A percentile compares a stretch with the other conserved stretches of the same genome.
phyloP scores from a whole-genome alignment of 345 rosid genomes.

The Populus euphratica region DNA sequence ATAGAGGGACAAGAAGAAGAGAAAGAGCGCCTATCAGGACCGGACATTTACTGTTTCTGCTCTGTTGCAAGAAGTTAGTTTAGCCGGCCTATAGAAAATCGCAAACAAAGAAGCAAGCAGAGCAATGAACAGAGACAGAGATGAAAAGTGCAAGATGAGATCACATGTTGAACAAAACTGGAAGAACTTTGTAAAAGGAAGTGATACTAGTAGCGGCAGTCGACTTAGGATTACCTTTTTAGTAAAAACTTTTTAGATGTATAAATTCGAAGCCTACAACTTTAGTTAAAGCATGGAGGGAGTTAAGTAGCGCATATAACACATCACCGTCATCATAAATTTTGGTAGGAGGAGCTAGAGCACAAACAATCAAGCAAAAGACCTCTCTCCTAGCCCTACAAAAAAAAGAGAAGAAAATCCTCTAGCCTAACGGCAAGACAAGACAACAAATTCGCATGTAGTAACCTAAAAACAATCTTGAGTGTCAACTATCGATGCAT shows the following conservation, averaged over 20 bases:
- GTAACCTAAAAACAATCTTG: too few species aligned
- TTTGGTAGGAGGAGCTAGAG: background rate
- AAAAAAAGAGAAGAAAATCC: too few species aligned
- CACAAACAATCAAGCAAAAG: slow-evolving; percentile 16
- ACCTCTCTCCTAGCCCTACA: slow-evolving; percentile 8
- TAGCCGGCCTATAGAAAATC: background rate
- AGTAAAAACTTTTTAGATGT: too few species aligned
- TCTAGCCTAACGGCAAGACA: too few species aligned
- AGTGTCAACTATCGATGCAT: too few species aligned
- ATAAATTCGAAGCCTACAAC: slow-evolving; percentile 2
- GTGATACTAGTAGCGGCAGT: too few species aligned
- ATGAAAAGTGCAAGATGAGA: background rate
- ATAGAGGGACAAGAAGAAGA: slow-evolving; percentile 43
- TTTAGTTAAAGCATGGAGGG: background rate
- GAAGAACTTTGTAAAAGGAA: background rate
- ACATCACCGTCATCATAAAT: slow-evolving; percentile 2
- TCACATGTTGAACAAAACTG: slow-evolving; percentile 10
- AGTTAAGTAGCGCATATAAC: background rate
- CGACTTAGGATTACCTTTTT: too few species aligned
- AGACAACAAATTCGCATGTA: too few species aligned
- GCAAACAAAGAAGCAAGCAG: slow-evolving; percentile 12
- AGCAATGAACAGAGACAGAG: background rate
- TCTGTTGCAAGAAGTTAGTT: slow-evolving; percentile 1
- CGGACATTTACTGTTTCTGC: slow-evolving; percentile 34
- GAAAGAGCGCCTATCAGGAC: slow-evolving; percentile 42